These are phyloP conservation scores for Sugiyamaella mastotermitis DNA, from an alignment of 805 yeast species.

Conservation along the genomic window DNA sequence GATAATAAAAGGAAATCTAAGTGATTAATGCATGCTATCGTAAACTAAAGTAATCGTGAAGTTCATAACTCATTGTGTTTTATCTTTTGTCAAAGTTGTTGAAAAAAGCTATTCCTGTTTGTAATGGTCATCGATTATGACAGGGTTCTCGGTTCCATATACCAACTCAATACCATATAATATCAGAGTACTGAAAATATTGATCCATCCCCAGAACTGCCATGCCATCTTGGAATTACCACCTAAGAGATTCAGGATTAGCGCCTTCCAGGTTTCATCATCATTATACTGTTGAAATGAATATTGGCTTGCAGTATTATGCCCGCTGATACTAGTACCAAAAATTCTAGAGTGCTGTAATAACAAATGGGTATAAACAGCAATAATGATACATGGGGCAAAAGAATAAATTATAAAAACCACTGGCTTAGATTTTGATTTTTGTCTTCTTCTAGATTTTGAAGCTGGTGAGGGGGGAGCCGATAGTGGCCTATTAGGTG, in stretches of 20 bases:
- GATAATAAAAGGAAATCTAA: no score
- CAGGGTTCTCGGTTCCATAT: conserved; percentile 19
- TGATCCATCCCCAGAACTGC: conserved; percentile 97
- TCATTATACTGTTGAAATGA: no score
- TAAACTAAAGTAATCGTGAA: no score
- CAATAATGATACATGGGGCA: conserved; percentile 90
- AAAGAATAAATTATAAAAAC: conserved; percentile 63
- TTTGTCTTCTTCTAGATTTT: conserved; percentile 1
- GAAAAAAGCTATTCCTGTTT: conserved; percentile 12
- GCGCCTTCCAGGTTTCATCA: conserved; percentile 1
- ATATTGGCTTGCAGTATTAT: neutral
- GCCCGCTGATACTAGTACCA: conserved; percentile 9
- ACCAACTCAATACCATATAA: conserved; percentile 75
- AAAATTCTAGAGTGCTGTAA: conserved; percentile 56
- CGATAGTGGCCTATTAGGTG: conserved; percentile 17
- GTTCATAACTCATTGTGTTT: no score
- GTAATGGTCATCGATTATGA: conserved; percentile 16
- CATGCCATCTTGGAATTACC: conserved; percentile 50
- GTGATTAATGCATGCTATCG: no score
- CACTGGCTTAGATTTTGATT: conserved; percentile 17
- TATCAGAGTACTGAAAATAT: conserved; percentile 73
- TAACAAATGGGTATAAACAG: conserved; percentile 91
- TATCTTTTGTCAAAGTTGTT: conserved; percentile 1
- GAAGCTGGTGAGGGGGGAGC: conserved; percentile 4
- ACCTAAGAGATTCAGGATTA: conserved; percentile 25